Conservation (phyloP, 2,329 filamentous ascomycete genomes). For the Colletotrichum melonis region DNA sequence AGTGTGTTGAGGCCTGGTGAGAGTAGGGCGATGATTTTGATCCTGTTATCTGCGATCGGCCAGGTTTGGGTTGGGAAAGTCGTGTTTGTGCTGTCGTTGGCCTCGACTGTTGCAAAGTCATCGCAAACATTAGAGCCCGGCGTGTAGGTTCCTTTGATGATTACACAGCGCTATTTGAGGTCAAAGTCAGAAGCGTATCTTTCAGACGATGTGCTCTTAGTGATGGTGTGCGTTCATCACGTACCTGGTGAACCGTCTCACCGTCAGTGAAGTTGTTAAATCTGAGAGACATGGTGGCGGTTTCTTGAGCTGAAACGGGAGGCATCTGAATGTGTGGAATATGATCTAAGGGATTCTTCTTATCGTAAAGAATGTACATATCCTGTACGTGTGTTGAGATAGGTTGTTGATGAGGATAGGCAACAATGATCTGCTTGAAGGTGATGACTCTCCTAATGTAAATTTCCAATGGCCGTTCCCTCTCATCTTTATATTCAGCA, state of each 20-base stretch:
- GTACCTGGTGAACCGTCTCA: slow-evolving; percentile 24
- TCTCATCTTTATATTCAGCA: not conserved
- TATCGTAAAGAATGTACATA: not conserved
- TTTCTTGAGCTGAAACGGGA: not conserved
- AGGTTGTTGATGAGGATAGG: not conserved
- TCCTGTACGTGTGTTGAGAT: not conserved
- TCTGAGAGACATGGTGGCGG: not conserved
- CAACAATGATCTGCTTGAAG: rapidly evolving
- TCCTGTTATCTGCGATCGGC: slow-evolving; percentile 5
- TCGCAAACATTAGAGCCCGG: not conserved
- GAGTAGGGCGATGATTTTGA: slow-evolving; percentile 25
- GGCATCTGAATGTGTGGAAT: not conserved
- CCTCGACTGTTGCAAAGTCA: slow-evolving; percentile 2
- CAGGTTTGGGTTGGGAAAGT: slow-evolving; percentile 29
- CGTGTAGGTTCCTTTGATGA: slow-evolving; percentile 14
- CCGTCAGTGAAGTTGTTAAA: slow-evolving; percentile 14
- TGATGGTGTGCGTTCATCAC: not conserved
- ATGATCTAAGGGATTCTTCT: not conserved
- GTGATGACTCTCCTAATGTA: not conserved
- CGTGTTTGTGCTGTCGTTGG: not conserved
- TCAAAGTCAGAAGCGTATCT: too few species aligned
- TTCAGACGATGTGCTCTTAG: too few species aligned
- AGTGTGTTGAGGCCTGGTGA: slow-evolving; percentile 20
- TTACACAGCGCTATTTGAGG: slow-evolving; percentile 18
- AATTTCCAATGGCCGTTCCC: not conserved